phyloP scores from a whole-genome alignment of 2,329 filamentous ascomycete species.

The Cercospora janseana region DNA sequence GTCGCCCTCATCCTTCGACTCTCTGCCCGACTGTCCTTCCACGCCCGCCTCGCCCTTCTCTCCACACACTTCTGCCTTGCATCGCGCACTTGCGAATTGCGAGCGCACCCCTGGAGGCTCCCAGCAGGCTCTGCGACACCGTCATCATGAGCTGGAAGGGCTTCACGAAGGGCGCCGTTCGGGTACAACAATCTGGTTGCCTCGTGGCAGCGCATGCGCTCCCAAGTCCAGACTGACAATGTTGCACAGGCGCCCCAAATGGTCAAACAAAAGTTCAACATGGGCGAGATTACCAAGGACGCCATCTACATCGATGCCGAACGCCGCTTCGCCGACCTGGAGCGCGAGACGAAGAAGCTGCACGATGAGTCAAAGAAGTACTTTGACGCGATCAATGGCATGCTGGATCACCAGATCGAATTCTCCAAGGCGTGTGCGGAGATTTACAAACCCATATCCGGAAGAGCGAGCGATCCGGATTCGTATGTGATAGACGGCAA shows the following conservation, averaged over 20 bases:
- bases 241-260: slow-evolving; percentile 73
- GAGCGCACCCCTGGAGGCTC: not conserved
- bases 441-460: slow-evolving; percentile 97
- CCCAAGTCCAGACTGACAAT: slow-evolving; percentile 23
- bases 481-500: slow-evolving; percentile 80
- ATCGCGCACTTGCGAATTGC: not conserved
- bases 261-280: slow-evolving; percentile 88
- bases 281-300: slow-evolving; percentile 94
- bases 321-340: slow-evolving; percentile 82
- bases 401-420: slow-evolving; percentile 96
- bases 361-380: slow-evolving; percentile 98
- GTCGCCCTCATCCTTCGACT: not conserved
- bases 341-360: slow-evolving; percentile 92
- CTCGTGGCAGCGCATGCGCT: slow-evolving; percentile 1
- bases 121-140: slow-evolving; percentile 14
- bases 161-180: slow-evolving; percentile 82
- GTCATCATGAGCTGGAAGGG: slow-evolving; percentile 90
- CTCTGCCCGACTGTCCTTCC: not conserved
- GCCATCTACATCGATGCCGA: slow-evolving; percentile 92
- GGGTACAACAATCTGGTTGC: slow-evolving; percentile 60
- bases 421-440: slow-evolving; percentile 95
- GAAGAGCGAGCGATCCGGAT: slow-evolving; percentile 88
- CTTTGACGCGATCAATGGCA: slow-evolving; percentile 95
- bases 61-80: not conserved
- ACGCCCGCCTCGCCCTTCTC: not conserved